A percentile compares a stretch with the other conserved stretches of the same genome.
These are phyloP conservation scores for Candida corydali DNA, from an alignment of 805 yeast species.

Conservation along the genomic window DNA sequence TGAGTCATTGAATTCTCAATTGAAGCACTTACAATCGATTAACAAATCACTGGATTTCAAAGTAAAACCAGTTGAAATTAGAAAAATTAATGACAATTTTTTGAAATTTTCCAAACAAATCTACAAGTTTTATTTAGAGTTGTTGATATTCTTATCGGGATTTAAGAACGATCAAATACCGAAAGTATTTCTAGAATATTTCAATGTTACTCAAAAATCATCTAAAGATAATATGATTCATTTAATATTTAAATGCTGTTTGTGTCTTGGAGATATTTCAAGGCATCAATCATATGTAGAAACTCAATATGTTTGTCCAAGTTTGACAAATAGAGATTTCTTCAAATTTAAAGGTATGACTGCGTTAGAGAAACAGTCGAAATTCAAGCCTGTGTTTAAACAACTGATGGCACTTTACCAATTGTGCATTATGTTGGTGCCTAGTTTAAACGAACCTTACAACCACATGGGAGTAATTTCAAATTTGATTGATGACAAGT, in stretches of 20 bases:
- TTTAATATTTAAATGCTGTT: conserved; percentile 44
- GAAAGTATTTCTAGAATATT: conserved; percentile 24
- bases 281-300: conserved; percentile 53
- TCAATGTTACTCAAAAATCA: conserved; percentile 9
- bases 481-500: conserved; percentile 41
- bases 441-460: conserved; percentile 66
- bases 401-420: conserved; percentile 37
- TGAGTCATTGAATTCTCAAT: conserved; percentile 13
- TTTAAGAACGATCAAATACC: conserved; percentile 34
- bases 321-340: conserved; percentile 22
- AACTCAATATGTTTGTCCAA: conserved; percentile 37
- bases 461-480: conserved; percentile 52
- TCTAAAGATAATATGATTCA: conserved; percentile 24
- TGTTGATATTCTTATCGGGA: conserved; percentile 39
- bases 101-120: conserved; percentile 46
- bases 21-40: conserved; percentile 14
- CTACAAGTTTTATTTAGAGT: conserved; percentile 42
- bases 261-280: conserved; percentile 55
- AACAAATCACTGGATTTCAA: conserved; percentile 15
- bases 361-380: conserved; percentile 31
- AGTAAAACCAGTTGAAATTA: conserved; percentile 46
- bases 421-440: conserved; percentile 52
- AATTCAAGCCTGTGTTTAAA: conserved; percentile 25
- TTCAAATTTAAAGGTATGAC: conserved; percentile 26
- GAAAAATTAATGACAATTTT: conserved; percentile 52